Evolutionary conservation across 306 rosid genomes (phyloP).

Genomic region (Lupinus albus): DNA sequence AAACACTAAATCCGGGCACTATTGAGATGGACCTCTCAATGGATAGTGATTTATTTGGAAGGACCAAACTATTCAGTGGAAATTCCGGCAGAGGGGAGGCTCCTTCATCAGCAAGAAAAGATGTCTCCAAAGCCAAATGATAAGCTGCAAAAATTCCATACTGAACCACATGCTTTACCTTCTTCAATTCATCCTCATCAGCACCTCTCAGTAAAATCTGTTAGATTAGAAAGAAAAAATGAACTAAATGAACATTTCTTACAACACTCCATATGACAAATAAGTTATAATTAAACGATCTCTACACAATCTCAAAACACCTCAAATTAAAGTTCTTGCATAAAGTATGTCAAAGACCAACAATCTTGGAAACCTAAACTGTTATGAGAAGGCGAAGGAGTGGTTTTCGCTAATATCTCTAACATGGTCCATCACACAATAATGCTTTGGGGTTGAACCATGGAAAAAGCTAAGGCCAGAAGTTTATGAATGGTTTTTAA

Average conservation of each 20-base stretch:
- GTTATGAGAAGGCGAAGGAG: background rate
- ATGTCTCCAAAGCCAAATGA: conserved; percentile 96
- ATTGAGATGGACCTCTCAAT: conserved; percentile 85
- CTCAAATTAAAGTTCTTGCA: background rate
- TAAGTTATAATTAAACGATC: conserved; percentile 15
- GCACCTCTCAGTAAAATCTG: conserved; percentile 96
- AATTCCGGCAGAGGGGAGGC: conserved; percentile 86
- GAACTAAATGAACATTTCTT: conserved; percentile 40
- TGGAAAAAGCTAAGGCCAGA: conserved; percentile 10
- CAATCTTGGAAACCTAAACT: background rate
- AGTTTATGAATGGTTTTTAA: background rate
- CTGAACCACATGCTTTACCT: conserved; percentile 92
- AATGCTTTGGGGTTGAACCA: background rate
- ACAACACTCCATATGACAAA: conserved; percentile 27
- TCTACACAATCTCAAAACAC: conserved; percentile 7
- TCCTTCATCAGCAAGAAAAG: conserved; percentile 99
- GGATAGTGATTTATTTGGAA: conserved; percentile 67
- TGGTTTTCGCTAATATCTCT: background rate
- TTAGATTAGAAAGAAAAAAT: conserved; percentile 34
- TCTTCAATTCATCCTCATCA: conserved; percentile 81
- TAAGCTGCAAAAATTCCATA: conserved; percentile 96
- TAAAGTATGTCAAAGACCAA: conserved; percentile 8
- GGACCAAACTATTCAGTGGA: conserved; percentile 72
- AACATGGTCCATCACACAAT: background rate
- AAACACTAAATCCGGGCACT: conserved; percentile 66